Conservation (phyloP, 305 asterid species). For the Fraxinus angustifolia region DNA sequence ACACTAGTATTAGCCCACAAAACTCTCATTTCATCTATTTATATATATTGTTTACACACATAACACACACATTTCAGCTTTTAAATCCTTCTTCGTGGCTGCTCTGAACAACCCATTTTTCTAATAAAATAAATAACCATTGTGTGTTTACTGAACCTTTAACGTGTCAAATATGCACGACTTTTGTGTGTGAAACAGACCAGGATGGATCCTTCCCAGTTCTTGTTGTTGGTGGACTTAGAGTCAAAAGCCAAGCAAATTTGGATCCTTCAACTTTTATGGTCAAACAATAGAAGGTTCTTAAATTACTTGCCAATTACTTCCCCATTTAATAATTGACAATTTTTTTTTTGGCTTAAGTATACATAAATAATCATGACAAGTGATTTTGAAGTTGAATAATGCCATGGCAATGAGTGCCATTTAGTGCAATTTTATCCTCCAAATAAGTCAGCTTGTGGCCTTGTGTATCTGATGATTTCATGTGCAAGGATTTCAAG, state of each 20-base stretch:
- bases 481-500: neutral
- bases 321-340: neutral
- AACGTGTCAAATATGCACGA: neutral
- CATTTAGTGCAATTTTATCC: neutral
- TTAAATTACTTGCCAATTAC: neutral
- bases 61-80: neutral
- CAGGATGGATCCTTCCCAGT: constrained; percentile 22
- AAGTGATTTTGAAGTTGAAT: constrained; percentile 6
- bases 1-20: neutral
- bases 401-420: neutral
- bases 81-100: constrained; percentile 1
- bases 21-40: neutral
- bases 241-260: constrained; percentile 23
- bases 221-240: constrained; percentile 31
- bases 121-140: neutral
- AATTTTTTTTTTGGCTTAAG: neutral
- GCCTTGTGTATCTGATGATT: neutral
- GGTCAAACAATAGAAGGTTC: constrained; percentile 1
- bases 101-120: constrained; percentile 11
- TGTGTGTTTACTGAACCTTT: neutral
- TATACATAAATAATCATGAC: constrained; percentile 11
- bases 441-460: neutral
- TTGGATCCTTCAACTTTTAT: neutral
- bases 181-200: constrained; percentile 35
- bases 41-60: neutral